These are phyloP conservation scores for Coprinopsis sp. DNA, from an alignment of 768 basidiomycete species.

Conservation along the genomic window DNA sequence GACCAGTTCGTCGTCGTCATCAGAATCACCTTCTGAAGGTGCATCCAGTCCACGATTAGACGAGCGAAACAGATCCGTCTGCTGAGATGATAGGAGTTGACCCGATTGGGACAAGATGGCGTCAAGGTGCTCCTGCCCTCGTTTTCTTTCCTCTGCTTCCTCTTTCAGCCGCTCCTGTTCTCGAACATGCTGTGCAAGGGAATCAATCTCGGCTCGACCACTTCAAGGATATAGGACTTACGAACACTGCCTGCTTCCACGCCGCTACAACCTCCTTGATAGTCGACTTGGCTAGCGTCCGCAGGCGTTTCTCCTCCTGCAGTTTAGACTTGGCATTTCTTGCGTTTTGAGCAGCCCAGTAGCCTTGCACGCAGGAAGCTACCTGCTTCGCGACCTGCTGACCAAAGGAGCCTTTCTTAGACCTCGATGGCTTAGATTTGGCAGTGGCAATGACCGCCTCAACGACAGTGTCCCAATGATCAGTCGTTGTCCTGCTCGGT, in stretches of 20 bases:
- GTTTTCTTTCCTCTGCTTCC: conserved; percentile 73
- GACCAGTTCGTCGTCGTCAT: conserved; percentile 24
- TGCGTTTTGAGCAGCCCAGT: conserved; percentile 69
- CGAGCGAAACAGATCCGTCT: conserved; percentile 60
- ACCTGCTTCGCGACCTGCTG: conserved; percentile 47
- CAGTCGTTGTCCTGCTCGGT: conserved; percentile 33
- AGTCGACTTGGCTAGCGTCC: conserved; percentile 65
- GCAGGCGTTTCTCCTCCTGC: conserved; percentile 64
- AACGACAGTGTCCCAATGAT: conserved; percentile 59
- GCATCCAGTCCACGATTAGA: no score
- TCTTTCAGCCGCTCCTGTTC: conserved; percentile 57
- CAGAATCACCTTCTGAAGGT: conserved; percentile 27
- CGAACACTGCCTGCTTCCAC: conserved; percentile 87
- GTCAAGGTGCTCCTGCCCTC: conserved; percentile 83
- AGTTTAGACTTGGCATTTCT: conserved; percentile 54
- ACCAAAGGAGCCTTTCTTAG: conserved; percentile 26
- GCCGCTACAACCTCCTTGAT: conserved; percentile 65
- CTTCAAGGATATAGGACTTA: conserved; percentile 32
- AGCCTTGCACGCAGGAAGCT: conserved; percentile 59
- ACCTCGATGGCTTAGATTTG: conserved; percentile 5
- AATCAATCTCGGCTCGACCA: background rate
- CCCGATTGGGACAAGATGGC: conserved; percentile 88
- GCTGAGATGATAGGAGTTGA: conserved; percentile 80
- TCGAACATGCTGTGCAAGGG: conserved; percentile 55
- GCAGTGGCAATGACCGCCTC: conserved; percentile 34